A percentile compares a stretch with the other conserved stretches of the same genome.
phyloP scores from a whole-genome alignment of 2,329 filamentous ascomycete species.

The Botrytis cinerea region DNA sequence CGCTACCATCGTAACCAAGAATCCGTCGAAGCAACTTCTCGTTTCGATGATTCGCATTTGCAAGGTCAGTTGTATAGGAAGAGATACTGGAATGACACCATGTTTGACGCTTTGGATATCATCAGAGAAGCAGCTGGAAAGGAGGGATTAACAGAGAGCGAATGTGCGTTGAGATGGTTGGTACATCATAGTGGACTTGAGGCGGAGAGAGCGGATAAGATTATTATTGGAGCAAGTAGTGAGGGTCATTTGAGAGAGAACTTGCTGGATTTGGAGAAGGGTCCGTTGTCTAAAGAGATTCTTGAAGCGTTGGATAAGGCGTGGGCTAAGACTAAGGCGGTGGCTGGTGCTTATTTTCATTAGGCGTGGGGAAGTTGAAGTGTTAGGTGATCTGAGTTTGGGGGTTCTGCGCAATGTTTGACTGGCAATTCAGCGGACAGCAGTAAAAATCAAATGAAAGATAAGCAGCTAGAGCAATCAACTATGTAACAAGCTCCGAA shows the following conservation, averaged over 20 bases:
- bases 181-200: slow-evolving; percentile 67
- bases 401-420: background rate
- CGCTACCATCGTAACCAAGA: slow-evolving; percentile 48
- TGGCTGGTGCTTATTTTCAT: slow-evolving; percentile 13
- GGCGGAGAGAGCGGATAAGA: slow-evolving; percentile 55
- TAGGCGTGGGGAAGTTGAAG: background rate
- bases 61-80: slow-evolving; percentile 53
- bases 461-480: too few species aligned
- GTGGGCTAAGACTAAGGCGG: slow-evolving; percentile 16
- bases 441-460: too few species aligned
- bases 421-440: too few species aligned
- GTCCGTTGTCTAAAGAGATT: slow-evolving; percentile 74
- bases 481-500: too few species aligned
- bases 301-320: slow-evolving; percentile 8
- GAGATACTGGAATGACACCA: slow-evolving; percentile 62
- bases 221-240: slow-evolving; percentile 61
- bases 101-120: slow-evolving; percentile 65
- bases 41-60: slow-evolving; percentile 48
- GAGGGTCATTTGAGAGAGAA: slow-evolving; percentile 58
- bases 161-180: slow-evolving; percentile 74
- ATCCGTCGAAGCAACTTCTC: slow-evolving; percentile 23
- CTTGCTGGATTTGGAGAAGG: slow-evolving; percentile 61
- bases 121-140: slow-evolving; percentile 69
- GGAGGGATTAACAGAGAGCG: slow-evolving; percentile 67
- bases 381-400: background rate